Conservation (phyloP, 1,284 basidiomycete genomes). For the Apiotrichum sp. region DNA sequence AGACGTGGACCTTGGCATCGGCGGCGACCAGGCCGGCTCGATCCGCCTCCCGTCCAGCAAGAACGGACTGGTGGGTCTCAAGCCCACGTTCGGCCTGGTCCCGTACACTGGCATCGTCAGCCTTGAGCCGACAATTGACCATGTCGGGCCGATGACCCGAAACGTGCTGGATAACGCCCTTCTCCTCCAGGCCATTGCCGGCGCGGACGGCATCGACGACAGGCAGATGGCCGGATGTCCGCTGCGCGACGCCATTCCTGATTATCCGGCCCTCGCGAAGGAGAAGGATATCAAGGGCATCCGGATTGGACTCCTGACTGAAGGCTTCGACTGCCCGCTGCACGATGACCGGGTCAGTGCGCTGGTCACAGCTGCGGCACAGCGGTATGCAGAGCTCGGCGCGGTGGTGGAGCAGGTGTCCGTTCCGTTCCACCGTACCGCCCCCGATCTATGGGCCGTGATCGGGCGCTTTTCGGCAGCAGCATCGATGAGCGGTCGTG, state of each 20-base stretch:
- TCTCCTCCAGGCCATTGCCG: conserved; percentile 51
- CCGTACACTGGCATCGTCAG: conserved; percentile 52
- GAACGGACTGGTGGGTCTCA: conserved; percentile 53
- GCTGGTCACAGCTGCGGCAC: conserved; percentile 13
- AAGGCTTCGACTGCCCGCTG: conserved; percentile 47
- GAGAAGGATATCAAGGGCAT: conserved; percentile 38
- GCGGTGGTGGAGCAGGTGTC: conserved; percentile 16
- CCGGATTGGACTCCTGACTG: conserved; percentile 49
- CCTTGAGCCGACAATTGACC: conserved; percentile 48
- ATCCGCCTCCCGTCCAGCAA: conserved; percentile 50
- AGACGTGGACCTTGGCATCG: conserved; percentile 51
- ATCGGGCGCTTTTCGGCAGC: conserved; percentile 30
- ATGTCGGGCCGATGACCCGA: conserved; percentile 38
- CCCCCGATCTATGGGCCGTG: conserved; percentile 19
- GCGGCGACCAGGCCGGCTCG: conserved; percentile 52
- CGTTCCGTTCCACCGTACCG: conserved; percentile 28
- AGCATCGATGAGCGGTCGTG: conserved; percentile 31
- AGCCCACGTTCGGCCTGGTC: conserved; percentile 53
- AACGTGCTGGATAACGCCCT: conserved; percentile 50
- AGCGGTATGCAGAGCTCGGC: conserved; percentile 13
- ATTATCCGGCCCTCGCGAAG: conserved; percentile 37
- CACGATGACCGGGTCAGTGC: conserved; percentile 17
- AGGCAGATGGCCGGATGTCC: conserved; percentile 51
- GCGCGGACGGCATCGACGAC: conserved; percentile 52
- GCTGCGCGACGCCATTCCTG: conserved; percentile 44